Evolutionary conservation across 2,329 filamentous ascomycete species (phyloP), one percentile per base, ranked within the genome.

Genomic region (Rutstroemia sp.): DNA sequence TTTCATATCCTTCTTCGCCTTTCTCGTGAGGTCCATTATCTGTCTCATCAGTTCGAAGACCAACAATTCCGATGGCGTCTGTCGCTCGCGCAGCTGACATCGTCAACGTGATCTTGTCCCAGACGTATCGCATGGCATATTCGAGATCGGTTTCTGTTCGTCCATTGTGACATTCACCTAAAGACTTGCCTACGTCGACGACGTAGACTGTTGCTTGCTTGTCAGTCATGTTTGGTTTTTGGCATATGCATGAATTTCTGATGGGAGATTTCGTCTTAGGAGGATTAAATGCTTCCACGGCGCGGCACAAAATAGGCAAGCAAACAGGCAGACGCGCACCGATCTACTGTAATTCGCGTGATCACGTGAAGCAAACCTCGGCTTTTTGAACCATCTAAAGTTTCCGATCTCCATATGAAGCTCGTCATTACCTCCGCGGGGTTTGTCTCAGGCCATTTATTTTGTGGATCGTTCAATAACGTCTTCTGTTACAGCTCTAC

Each of bases 131-230:
- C 83, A 97, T 85, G 49, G 84, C 82, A 83, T 87, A 99, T 59
- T 96, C 90, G 18, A 99, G 80, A 70, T 97, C 88, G 3, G 87
- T 87, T 70, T 92, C 82, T 19, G 76, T 70, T 63, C 94, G 84
- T 25, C 87, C 90, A 73, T 82, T 79, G 64, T 83, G 81, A 65
- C 77, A 80, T 68, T 87, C 77, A 57, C 79, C 86, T 88, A 95
- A 96, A n/a, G 92, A 88, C 67, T 75, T 77, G 57, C 91, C 92
- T 23, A 96, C 77, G 73, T 99, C 94, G 59, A 99, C 74, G 64
- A 99, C 87, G 71, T 94, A 99, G 45, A 97, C 82, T 0, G 87
- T 94, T 8, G 91, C 90, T 75, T 97, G 90, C 71, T 99, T 99
- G 61, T 88, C 85, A 10, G 91, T 87, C 92, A 97, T 97, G 16